These are phyloP conservation scores for Paraleonurus japonicus DNA, from an alignment of 257 asterid genomes.

Conservation along the genomic window DNA sequence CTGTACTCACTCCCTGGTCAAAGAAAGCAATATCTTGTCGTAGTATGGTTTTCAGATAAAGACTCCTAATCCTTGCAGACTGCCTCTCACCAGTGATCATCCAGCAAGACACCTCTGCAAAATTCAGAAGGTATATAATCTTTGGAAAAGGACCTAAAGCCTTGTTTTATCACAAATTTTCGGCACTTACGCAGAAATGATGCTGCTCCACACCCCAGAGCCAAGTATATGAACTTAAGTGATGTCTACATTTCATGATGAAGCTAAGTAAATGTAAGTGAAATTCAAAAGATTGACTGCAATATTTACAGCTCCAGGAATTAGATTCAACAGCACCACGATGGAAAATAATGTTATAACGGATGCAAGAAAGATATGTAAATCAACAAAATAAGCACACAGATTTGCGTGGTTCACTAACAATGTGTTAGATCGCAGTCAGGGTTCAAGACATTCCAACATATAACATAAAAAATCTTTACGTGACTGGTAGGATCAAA, in stretches of 20 bases:
- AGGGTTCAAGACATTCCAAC: no score
- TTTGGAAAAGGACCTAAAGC: background rate
- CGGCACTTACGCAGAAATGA: constrained; percentile 51
- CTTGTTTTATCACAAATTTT: background rate
- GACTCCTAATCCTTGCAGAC: constrained; percentile 42
- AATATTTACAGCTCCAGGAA: background rate
- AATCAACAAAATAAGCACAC: no score
- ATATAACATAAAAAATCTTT: no score
- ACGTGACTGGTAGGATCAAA: no score
- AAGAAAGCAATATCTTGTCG: constrained; percentile 58
- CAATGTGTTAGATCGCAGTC: no score
- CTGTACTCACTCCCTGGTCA: constrained; percentile 48
- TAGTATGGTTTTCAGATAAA: constrained; percentile 42
- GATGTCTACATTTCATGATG: constrained; percentile 31
- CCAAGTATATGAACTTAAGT: constrained; percentile 42
- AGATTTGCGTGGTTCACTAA: no score
- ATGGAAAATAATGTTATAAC: no score
- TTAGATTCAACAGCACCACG: background rate
- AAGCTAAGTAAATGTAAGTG: background rate
- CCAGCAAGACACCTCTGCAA: constrained; percentile 59
- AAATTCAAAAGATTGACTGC: background rate
- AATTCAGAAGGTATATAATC: background rate
- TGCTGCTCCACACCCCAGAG: constrained; percentile 49
- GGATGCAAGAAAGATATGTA: no score
- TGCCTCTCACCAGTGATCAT: constrained; percentile 65